phyloP scores from a whole-genome alignment of 345 rosid species.

The Kandelia obovata region DNA sequence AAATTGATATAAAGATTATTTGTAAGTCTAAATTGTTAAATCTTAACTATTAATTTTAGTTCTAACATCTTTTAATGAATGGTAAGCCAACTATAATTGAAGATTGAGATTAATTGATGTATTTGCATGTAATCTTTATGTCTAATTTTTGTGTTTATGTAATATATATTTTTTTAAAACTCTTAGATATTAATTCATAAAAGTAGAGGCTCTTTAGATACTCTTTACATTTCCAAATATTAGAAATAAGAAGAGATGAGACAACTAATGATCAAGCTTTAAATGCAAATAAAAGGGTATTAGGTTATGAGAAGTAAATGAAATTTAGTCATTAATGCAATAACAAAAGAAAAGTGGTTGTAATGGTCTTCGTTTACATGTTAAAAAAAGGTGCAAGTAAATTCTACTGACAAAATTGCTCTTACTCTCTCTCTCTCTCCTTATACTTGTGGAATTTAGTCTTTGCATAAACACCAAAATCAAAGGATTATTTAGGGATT shows the following conservation, averaged over 20 bases:
- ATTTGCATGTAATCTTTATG: no score
- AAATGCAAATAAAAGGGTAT: neutral
- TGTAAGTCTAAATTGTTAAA: no score
- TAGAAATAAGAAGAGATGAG: neutral
- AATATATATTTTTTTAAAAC: no score
- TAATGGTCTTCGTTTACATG: neutral
- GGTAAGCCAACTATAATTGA: no score
- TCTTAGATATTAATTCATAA: no score
- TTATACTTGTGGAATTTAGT: slow-evolving; percentile 17
- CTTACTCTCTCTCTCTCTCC: neutral
- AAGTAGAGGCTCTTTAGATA: no score
- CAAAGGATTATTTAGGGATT: neutral
- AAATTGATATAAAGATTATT: no score
- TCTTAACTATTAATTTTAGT: no score
- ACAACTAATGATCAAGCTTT: neutral
- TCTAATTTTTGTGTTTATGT: no score
- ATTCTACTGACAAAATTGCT: neutral
- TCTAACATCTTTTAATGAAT: no score
- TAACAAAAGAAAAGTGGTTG: slow-evolving; percentile 9
- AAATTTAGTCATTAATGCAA: slow-evolving; percentile 21
- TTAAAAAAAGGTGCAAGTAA: slow-evolving; percentile 1
- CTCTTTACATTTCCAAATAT: no score
- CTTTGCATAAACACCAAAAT: neutral
- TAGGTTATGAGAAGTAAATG: neutral
- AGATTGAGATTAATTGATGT: no score